A percentile compares a stretch with the other conserved stretches of the same genome.
These are phyloP conservation scores for Emmonsiellopsis sp. DNA, from an alignment of 2,329 filamentous ascomycete genomes.

Conservation along the genomic window DNA sequence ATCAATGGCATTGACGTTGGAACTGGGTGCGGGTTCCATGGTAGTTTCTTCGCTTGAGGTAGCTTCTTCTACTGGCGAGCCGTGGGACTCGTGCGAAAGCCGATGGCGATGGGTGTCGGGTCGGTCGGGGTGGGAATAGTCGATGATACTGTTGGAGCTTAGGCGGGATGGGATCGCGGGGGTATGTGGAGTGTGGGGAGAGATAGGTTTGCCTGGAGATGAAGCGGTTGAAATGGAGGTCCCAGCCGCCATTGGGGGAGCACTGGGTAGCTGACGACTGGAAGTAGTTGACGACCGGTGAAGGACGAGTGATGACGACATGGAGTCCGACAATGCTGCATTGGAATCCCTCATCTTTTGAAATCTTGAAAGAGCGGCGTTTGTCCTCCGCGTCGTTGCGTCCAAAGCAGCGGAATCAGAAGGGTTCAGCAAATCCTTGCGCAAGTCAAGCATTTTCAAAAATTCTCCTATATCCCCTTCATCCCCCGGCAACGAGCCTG, in stretches of 20 bases:
- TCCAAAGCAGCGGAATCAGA: conserved; percentile 52
- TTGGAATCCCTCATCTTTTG: conserved; percentile 85
- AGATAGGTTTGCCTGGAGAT: conserved; percentile 82
- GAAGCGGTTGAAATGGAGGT: conserved; percentile 76
- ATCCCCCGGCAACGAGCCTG: conserved; percentile 63
- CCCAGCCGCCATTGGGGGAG: conserved; percentile 51
- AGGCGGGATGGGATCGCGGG: conserved; percentile 90
- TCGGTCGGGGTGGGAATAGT: conserved; percentile 45
- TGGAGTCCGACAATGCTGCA: conserved; percentile 79
- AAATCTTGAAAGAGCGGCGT: conserved; percentile 73
- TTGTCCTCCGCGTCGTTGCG: conserved; percentile 63
- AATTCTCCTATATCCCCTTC: conserved; percentile 94
- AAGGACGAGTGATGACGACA: conserved; percentile 80
- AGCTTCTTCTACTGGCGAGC: conserved; percentile 26
- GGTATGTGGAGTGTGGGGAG: conserved; percentile 83
- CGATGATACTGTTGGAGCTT: conserved; percentile 78
- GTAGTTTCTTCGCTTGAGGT: conserved; percentile 25
- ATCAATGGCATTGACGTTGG: conserved; percentile 37
- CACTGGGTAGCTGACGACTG: conserved; percentile 61
- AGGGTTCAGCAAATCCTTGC: conserved; percentile 70
- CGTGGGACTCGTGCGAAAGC: conserved; percentile 21
- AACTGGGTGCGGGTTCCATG: conserved; percentile 24
- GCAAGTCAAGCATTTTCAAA: conserved; percentile 75
- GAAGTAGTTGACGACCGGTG: conserved; percentile 73
- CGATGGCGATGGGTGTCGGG: conserved; percentile 21